Evolutionary conservation across 768 basidiomycete species (phyloP), one percentile per base, ranked within the genome.

Genomic region (Cystobasidium onofrii): DNA sequence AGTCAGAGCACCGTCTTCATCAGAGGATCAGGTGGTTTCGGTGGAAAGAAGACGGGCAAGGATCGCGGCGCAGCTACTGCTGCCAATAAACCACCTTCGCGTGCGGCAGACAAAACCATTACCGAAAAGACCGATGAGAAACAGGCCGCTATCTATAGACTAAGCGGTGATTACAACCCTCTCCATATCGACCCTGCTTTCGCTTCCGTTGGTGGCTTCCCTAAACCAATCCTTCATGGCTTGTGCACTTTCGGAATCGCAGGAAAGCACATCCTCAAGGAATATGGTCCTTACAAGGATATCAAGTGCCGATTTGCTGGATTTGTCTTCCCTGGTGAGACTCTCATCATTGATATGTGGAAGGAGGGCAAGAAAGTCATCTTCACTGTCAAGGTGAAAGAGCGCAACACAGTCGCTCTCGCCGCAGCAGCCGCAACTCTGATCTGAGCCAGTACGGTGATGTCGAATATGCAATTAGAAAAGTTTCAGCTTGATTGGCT

Each of bases 291-390:
- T 18, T 95, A 85, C 83, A 87, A 87, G 78, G 92, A 97, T 80
- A 95, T 99, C 84, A 99, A 98, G 86, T 92, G 91, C 74, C 87
- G 95, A 87, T 95, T 98, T 81, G 87, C 89, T 0, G 92, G 92
- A 1, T 87, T 91, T 1, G 92, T 98, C 27, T 94, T 89, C 80
- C 96, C 95, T 1, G 95, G 94, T 0, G 93, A 98, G 82, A 98
- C 95, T 1, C 85, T 98, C 65, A 84, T 92, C 17, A 99, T 95
- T 0, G 88, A 91, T 80, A 97, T 98, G 95, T 99, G 96, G 96
- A 96, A 93, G 81, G 92, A 96, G 78, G 90, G 89, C 1, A 81
- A 85, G 75, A 96, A 88, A 82, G 88, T 98, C 69, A 87, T 97
- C 63, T 99, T 99, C 57, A 27, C 25, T 12, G 61, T 63, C 4